phyloP scores from a whole-genome alignment of 345 rosid species.

The Hibiscus tridactylites region DNA sequence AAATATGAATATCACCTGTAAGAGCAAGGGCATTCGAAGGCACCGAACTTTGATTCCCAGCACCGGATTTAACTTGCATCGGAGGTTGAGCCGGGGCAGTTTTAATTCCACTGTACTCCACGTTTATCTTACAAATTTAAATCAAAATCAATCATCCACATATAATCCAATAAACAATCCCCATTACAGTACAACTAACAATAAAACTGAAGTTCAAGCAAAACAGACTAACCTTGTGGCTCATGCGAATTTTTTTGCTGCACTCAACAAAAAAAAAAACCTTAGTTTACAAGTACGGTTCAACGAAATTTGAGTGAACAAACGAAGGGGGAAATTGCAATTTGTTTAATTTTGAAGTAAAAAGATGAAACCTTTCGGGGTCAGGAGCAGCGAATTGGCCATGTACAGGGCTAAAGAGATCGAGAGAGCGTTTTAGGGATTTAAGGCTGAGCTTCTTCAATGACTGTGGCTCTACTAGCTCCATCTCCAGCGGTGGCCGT shows the following conservation, averaged over 20 bases:
- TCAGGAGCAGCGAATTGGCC: constrained; percentile 78
- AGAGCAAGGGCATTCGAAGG: constrained; percentile 62
- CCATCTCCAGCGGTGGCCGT: constrained; percentile 54
- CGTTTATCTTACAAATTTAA: constrained; percentile 4
- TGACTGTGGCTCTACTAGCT: constrained; percentile 86
- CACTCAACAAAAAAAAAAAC: constrained; percentile 1
- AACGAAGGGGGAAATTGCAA: background rate
- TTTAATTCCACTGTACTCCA: background rate
- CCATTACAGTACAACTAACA: background rate
- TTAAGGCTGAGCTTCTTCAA: constrained; percentile 82
- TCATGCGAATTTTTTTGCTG: constrained; percentile 80
- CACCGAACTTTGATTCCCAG: constrained; percentile 28
- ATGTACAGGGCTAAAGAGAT: constrained; percentile 76
- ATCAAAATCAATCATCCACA: background rate
- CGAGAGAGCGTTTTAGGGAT: constrained; percentile 76
- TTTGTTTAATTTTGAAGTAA: background rate
- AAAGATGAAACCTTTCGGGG: constrained; percentile 51
- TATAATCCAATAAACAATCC: background rate
- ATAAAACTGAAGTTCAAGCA: background rate
- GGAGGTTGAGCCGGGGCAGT: constrained; percentile 33
- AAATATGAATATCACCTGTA: constrained; percentile 36
- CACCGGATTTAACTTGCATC: constrained; percentile 26
- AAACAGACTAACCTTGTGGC: constrained; percentile 64
- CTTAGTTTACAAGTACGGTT: background rate
- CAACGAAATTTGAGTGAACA: background rate